These are phyloP conservation scores for Aspergillus fijiensis DNA, from an alignment of 2,329 filamentous ascomycete genomes.

Conservation along the genomic window DNA sequence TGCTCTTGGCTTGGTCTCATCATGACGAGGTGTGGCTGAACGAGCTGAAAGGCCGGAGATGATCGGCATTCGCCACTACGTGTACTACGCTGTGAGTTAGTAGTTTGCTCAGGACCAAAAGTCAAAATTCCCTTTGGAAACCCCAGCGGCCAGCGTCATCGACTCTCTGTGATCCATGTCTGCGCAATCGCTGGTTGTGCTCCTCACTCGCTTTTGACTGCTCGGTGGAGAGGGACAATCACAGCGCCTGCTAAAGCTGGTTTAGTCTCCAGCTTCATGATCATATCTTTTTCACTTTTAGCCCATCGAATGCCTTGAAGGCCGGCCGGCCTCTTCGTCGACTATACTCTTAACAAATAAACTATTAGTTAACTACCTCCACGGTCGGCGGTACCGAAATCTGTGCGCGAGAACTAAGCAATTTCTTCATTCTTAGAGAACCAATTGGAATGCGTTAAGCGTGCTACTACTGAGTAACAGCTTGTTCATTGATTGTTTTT, in stretches of 20 bases:
- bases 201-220: constrained; percentile 8
- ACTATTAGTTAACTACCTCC: background rate
- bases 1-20: background rate
- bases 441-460: constrained; percentile 15
- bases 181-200: background rate
- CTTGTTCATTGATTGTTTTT: constrained; percentile 5
- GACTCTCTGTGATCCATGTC: constrained; percentile 11
- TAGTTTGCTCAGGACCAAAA: background rate
- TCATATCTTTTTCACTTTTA: background rate
- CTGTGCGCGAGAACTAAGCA: background rate
- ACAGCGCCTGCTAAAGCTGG: background rate
- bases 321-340: no score
- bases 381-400: background rate
- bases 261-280: constrained; percentile 1
- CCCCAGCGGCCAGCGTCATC: background rate
- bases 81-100: no score
- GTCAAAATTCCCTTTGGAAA: background rate
- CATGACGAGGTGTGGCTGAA: background rate
- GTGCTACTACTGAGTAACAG: background rate
- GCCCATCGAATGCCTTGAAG: background rate
- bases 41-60: background rate
- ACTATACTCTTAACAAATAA: background rate
- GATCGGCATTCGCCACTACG: background rate
- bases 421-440: constrained; percentile 6
- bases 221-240: background rate